phyloP scores from a whole-genome alignment of 257 asterid genomes.

The Nicotiana tabacum region DNA sequence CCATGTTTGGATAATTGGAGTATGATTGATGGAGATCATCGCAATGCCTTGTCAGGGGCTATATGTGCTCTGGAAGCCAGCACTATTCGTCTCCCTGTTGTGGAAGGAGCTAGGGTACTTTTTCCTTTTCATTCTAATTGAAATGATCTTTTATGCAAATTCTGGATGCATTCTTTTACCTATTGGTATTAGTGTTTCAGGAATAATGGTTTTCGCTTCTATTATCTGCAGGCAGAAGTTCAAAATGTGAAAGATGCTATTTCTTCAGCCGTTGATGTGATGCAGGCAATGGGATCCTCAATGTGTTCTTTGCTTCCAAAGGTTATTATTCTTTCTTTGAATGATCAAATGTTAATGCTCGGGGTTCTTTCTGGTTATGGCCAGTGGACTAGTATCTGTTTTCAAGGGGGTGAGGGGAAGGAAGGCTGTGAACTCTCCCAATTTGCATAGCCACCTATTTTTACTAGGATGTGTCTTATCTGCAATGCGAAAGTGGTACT shows the following conservation, averaged over 20 bases:
- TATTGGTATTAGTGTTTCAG: background rate
- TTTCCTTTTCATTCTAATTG: background rate
- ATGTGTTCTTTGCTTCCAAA: slow-evolving; percentile 46
- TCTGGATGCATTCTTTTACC: background rate
- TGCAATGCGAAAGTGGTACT: background rate
- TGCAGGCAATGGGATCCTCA: slow-evolving; percentile 81
- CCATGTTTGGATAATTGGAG: slow-evolving; percentile 60
- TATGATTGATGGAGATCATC: slow-evolving; percentile 47
- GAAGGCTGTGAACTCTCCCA: background rate
- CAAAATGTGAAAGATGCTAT: slow-evolving; percentile 57
- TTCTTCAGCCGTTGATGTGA: slow-evolving; percentile 67
- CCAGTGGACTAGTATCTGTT: background rate
- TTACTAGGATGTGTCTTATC: background rate
- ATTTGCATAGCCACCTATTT: background rate
- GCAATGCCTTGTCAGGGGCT: slow-evolving; percentile 55
- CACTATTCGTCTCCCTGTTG: slow-evolving; percentile 63
- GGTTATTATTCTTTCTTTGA: slow-evolving; percentile 33
- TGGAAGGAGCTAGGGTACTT: slow-evolving; percentile 68
- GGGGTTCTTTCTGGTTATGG: background rate
- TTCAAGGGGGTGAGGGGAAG: background rate
- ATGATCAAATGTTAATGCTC: background rate
- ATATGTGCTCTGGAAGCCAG: slow-evolving; percentile 59
- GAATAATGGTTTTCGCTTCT: slow-evolving; percentile 6
- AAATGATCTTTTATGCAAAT: background rate
- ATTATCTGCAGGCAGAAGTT: slow-evolving; percentile 57